These are phyloP conservation scores for Nicotiana knightiana DNA, from an alignment of 257 asterid species.

Conservation along the genomic window DNA sequence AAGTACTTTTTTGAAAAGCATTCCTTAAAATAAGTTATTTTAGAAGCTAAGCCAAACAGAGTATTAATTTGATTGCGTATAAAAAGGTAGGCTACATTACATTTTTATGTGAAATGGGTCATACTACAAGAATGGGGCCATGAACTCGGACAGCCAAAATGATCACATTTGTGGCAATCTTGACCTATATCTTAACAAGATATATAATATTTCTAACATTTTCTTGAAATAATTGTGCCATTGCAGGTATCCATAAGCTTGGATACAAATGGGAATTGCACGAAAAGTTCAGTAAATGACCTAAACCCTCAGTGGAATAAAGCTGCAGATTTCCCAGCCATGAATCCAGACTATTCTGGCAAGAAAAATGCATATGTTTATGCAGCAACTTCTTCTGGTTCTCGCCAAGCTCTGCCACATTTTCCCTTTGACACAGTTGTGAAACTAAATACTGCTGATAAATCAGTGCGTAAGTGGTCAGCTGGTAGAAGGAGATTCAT, in stretches of 20 bases:
- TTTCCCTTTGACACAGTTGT: slow-evolving; percentile 92
- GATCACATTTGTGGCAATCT: no score
- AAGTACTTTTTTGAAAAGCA: no score
- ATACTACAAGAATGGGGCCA: no score
- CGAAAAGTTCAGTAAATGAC: slow-evolving; percentile 40
- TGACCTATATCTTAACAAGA: no score
- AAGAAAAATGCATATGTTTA: slow-evolving; percentile 42
- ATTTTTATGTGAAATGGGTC: no score
- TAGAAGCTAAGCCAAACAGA: no score
- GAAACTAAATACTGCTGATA: slow-evolving; percentile 47
- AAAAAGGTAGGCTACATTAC: no score
- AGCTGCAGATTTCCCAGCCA: slow-evolving; percentile 86
- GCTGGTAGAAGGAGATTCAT: slow-evolving; percentile 66
- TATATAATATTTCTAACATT: background rate
- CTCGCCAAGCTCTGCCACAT: slow-evolving; percentile 72
- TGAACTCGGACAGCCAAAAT: no score
- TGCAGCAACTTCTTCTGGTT: slow-evolving; percentile 84
- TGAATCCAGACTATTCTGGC: slow-evolving; percentile 68
- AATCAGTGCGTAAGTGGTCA: slow-evolving; percentile 59
- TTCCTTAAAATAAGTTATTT: no score
- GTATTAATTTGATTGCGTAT: no score
- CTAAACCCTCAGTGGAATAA: slow-evolving; percentile 47
- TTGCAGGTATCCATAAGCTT: slow-evolving; percentile 61
- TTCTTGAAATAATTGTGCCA: background rate
- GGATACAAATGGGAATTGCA: slow-evolving; percentile 47